A percentile compares a stretch with the other conserved stretches of the same genome.
Evolutionary conservation across 768 basidiomycete genomes (phyloP).

Genomic region (Auricularia cornea): DNA sequence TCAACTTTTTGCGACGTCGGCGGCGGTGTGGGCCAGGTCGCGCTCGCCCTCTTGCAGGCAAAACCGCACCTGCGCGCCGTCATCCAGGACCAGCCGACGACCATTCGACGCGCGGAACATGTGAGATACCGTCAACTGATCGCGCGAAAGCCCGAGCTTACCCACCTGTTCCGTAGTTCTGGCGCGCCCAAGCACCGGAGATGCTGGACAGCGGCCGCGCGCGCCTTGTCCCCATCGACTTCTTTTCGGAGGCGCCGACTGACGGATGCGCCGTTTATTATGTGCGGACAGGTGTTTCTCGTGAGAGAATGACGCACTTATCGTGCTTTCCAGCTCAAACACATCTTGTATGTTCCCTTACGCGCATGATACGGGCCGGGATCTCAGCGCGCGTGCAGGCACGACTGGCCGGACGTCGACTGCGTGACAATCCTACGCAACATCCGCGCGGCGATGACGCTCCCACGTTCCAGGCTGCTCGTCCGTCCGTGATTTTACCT

Average conservation of each 20-base stretch:
- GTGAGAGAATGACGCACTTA: neutral
- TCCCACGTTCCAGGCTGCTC: too few relatives aligned
- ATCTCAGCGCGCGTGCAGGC: too few relatives aligned
- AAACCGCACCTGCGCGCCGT: constrained; percentile 24
- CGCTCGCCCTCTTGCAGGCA: constrained; percentile 21
- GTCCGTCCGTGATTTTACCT: too few relatives aligned
- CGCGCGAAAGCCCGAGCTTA: constrained; percentile 4
- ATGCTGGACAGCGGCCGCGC: constrained; percentile 18
- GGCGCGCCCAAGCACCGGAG: constrained; percentile 18
- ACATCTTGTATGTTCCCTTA: constrained; percentile 28
- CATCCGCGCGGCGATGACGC: too few relatives aligned
- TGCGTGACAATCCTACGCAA: too few relatives aligned
- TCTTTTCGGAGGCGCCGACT: constrained; percentile 22
- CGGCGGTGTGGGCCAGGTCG: constrained; percentile 25
- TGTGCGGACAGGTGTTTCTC: constrained; percentile 12
- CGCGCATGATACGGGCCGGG: constrained; percentile 11
- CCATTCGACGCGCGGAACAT: constrained; percentile 14
- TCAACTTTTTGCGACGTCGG: constrained; percentile 28
- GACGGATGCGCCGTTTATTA: constrained; percentile 25
- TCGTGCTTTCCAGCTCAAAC: constrained; percentile 10
- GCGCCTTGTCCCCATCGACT: constrained; percentile 22
- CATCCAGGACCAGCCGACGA: constrained; percentile 24
- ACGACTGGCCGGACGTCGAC: too few relatives aligned
- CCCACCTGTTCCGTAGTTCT: constrained; percentile 16
- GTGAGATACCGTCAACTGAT: too few relatives aligned